Base-by-base conservation (phyloP, 2,329 filamentous ascomycete species). In the Pseudogymnoascus sp. region DNA sequence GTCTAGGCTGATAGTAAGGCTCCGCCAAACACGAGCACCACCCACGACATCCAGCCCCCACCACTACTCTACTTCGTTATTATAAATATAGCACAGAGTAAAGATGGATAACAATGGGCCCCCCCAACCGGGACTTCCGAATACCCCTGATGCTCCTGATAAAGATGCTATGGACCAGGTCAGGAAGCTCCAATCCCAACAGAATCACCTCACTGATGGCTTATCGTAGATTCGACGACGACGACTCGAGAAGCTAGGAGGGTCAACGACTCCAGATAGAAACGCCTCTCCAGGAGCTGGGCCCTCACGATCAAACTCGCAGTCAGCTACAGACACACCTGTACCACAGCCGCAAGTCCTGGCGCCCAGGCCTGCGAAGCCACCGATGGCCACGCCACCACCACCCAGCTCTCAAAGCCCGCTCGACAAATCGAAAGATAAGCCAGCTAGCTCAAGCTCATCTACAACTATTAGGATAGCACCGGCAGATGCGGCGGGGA, bases 161-260 rank as follows among this genome's bases (percentile, higher is more conserved):
- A 78, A 80, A 69, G 80, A 83, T 71, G 83, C 81, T 71, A 84
- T 84, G 81, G 81, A 82, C 64, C 78, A 82, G 78, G 81, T 78
- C 72, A 70, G 73, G 65, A 55, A 55, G 49, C 26, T 45, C 39
- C 61, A 64, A 63, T 63, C 62, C 41, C 59, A 29, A 31, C 41
- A 61, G 31, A 58, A 35, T 31, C 45, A 21, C 19, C 58, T 26
- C 62, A 55, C 26, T 38, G 6, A 37, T 55, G 37, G 58, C 64
- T 66, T 23, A 67, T 39, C 43, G 12, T 55, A 64, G 62, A 71
- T 71, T 62, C 69, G 70, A 63, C 58, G 59, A 41, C 65, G 68
- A 61, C 68, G 70, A 26, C 65, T 71, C 60, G 67, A 69, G 59
- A 71, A 70, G 61, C 59, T 74, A 23, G 26, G 31, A 45, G 62